Evolutionary conservation across 176 grass and related monocot species (phyloP), one percentile per base, ranked within the genome.

Genomic region (Puccinellia tenuiflora): DNA sequence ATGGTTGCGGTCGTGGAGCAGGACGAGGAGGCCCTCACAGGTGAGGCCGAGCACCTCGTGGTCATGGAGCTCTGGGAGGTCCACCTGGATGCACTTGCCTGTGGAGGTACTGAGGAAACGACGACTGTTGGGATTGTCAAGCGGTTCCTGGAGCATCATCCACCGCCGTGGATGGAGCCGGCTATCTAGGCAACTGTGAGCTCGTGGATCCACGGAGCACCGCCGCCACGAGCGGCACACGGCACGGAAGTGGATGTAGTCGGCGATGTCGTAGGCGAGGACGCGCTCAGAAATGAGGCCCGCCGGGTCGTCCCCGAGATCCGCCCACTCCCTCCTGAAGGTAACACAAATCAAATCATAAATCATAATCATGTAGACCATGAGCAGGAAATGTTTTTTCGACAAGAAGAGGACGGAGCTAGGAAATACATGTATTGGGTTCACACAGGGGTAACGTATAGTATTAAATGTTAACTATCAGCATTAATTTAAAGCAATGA

Each of bases 121-220:
- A 3, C 1, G 62, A 21, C 2, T 18, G 3, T 14, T 2, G 17
- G 2, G 28, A 6, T 5, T 0, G 56, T 16, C 3, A 2, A 0
- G 0, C 2, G 5, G 0, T 11, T 14, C 11, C 22, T 4, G 26
- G 11, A 81, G 21, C 33, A 81, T 69, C 2, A 21, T 55, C 53
- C 53, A 55, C 2, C 8, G 21, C 0, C 9, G 53, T 9, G 53
- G 53, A 22, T 55, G 53, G 53, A 22, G 22, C 8, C 53, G 21
- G 8, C 0, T 20, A 21, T 55, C 53, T 20, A 55, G 53, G 7
- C 55, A 1, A 11, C 3, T n/a, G 3, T 57, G 54, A 3, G n/a
- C 54, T 57, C 54, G 3, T 57, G 54, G 54, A 12, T 57, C 54
- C 3, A 12, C n/a, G n/a, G 21, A 24, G n/a, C 53, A 24, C 21